Percentiles rank a stretch among this genome's conserved stretches.
phyloP scores from a whole-genome alignment of 257 asterid species.

The Verbascum thapsus region DNA sequence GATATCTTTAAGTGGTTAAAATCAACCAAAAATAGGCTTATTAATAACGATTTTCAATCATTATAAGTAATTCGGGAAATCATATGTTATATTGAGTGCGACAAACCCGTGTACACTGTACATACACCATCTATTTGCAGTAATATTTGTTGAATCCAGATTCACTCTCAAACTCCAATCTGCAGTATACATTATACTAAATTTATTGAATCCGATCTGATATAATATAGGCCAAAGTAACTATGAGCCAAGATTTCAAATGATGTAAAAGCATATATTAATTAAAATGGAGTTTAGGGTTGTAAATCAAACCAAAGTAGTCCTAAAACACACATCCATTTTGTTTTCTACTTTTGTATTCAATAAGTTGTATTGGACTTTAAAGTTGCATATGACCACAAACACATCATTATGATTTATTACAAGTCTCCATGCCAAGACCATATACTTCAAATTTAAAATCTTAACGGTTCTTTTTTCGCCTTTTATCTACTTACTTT shows the following conservation, averaged over 20 bases:
- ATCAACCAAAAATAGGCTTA: neutral
- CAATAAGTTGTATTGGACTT: slow-evolving; percentile 29
- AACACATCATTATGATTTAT: slow-evolving; percentile 27
- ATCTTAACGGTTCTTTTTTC: slow-evolving; percentile 24
- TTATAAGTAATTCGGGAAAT: too few relatives aligned
- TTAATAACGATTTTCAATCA: slow-evolving; percentile 1
- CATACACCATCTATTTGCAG: too few relatives aligned
- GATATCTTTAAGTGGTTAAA: neutral
- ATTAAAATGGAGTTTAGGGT: neutral
- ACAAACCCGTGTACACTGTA: too few relatives aligned
- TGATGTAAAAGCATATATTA: neutral
- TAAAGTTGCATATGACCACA: slow-evolving; percentile 36
- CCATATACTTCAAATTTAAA: slow-evolving; percentile 23
- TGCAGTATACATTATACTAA: too few relatives aligned
- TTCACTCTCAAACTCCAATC: too few relatives aligned
- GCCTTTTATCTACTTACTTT: neutral
- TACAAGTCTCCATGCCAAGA: slow-evolving; percentile 12
- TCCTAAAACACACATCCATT: slow-evolving; percentile 3
- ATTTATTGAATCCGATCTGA: too few relatives aligned
- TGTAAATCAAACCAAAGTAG: too few relatives aligned
- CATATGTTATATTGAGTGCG: too few relatives aligned
- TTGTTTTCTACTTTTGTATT: slow-evolving; percentile 35
- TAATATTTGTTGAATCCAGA: too few relatives aligned
- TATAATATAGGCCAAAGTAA: too few relatives aligned
- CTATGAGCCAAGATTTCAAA: too few relatives aligned